These are phyloP conservation scores for Ailanthus altissimus DNA, from an alignment of 345 rosid genomes.

Conservation along the genomic window DNA sequence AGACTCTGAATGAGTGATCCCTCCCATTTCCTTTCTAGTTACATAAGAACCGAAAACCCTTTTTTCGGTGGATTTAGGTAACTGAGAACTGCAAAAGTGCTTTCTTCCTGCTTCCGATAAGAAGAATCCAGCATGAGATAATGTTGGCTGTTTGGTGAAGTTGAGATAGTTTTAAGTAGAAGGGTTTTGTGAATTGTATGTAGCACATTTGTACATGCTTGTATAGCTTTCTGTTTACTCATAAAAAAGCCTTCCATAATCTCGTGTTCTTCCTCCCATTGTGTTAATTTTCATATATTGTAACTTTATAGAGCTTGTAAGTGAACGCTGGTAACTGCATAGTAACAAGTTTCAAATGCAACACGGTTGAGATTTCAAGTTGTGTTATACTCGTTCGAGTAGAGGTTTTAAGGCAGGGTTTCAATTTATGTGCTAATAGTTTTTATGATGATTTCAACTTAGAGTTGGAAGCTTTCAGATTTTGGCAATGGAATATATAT, in stretches of 20 bases:
- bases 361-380: no score
- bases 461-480: no score
- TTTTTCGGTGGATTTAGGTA: conserved; percentile 15
- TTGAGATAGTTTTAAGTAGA: conserved; percentile 25
- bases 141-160: conserved; percentile 31
- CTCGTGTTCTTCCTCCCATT: neutral
- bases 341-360: no score
- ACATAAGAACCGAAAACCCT: conserved; percentile 23
- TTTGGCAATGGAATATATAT: no score
- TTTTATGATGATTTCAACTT: no score
- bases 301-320: neutral
- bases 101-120: conserved; percentile 24
- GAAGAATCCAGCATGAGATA: conserved; percentile 29
- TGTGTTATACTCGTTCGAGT: no score
- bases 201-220: conserved; percentile 40
- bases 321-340: neutral
- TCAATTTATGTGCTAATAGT: no score
- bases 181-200: conserved; percentile 31
- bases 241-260: neutral
- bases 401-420: no score
- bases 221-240: conserved; percentile 34
- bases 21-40: conserved; percentile 1
- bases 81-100: conserved; percentile 15
- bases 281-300: neutral
- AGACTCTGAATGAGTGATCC: neutral